A percentile compares a stretch with the other conserved stretches of the same genome.
These are phyloP conservation scores for Cerrena zonata DNA, from an alignment of 1,284 basidiomycete genomes.

Conservation along the genomic window DNA sequence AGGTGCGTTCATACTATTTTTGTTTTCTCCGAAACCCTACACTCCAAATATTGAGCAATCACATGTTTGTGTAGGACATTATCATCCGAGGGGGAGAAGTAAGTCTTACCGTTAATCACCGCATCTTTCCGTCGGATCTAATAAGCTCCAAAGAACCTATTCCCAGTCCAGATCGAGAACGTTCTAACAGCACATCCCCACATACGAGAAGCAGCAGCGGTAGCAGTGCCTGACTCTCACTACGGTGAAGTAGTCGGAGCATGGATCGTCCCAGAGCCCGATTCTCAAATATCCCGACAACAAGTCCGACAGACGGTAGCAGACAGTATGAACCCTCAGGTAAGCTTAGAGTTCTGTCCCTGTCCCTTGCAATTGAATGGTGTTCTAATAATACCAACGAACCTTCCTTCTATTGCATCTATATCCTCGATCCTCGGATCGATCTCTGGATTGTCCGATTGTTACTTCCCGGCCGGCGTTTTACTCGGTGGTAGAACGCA, in stretches of 20 bases:
- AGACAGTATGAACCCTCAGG: conserved; percentile 70
- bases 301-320: conserved; percentile 50
- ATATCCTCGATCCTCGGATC: too few relatives aligned
- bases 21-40: too few relatives aligned
- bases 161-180: conserved; percentile 83
- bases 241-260: conserved; percentile 77
- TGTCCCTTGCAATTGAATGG: too few relatives aligned
- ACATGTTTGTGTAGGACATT: conserved; percentile 46
- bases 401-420: too few relatives aligned
- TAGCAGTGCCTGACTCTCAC: conserved; percentile 65
- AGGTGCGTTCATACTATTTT: conserved; percentile 40
- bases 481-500: conserved; percentile 51
- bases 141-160: conserved; percentile 57
- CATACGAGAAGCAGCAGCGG: conserved; percentile 69
- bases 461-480: background rate
- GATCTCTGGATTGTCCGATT: too few relatives aligned
- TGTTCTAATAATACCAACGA: too few relatives aligned
- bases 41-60: background rate
- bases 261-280: conserved; percentile 55
- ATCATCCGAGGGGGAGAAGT: conserved; percentile 86
- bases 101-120: conserved; percentile 2
- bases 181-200: conserved; percentile 55
- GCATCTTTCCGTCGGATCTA: background rate
- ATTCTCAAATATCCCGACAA: conserved; percentile 38
- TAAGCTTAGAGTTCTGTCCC: conserved; percentile 31